These are phyloP conservation scores for Magnusiomyces suaveolens DNA, from an alignment of 1,139 yeast species.

Conservation along the genomic window DNA sequence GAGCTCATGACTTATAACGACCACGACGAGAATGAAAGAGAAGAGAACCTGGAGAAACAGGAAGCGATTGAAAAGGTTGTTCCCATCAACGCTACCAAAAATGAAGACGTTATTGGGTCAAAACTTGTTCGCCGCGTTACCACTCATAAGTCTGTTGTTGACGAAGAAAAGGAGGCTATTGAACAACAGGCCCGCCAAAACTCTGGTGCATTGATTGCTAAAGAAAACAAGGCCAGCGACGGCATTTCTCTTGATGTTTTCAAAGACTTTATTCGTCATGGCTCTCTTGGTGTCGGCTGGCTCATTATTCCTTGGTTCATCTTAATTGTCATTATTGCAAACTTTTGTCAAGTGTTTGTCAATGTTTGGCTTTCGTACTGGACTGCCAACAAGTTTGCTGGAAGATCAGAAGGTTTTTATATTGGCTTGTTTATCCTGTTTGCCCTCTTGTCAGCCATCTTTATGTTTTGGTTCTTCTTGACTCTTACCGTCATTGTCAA, in stretches of 20 bases:
- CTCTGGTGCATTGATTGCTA: constrained; percentile 32
- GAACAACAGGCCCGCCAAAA: constrained; percentile 13
- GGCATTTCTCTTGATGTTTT: constrained; percentile 41
- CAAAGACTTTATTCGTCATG: constrained; percentile 45
- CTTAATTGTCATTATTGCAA: constrained; percentile 37
- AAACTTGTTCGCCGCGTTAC: constrained; percentile 10
- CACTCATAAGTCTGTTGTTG: constrained; percentile 7
- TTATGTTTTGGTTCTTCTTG: constrained; percentile 38
- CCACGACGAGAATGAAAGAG: constrained; percentile 30
- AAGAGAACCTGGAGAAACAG: too few species aligned
- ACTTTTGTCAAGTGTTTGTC: constrained; percentile 55
- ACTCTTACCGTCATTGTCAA: constrained; percentile 45
- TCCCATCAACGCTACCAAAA: constrained; percentile 17
- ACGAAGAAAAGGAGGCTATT: constrained; percentile 9
- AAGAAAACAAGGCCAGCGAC: constrained; percentile 44
- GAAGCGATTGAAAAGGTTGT: constrained; percentile 15
- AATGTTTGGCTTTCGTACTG: constrained; percentile 84
- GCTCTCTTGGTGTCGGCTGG: constrained; percentile 42
- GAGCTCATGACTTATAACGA: constrained; percentile 44
- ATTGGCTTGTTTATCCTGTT: constrained; percentile 62
- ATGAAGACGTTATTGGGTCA: constrained; percentile 15
- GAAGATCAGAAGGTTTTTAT: constrained; percentile 46
- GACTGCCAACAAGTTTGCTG: constrained; percentile 49
- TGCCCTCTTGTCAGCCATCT: constrained; percentile 33
- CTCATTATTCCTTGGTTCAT: constrained; percentile 38